Conservation (phyloP, 2,329 filamentous ascomycete genomes). For the Hymenoscyphus albidus region DNA sequence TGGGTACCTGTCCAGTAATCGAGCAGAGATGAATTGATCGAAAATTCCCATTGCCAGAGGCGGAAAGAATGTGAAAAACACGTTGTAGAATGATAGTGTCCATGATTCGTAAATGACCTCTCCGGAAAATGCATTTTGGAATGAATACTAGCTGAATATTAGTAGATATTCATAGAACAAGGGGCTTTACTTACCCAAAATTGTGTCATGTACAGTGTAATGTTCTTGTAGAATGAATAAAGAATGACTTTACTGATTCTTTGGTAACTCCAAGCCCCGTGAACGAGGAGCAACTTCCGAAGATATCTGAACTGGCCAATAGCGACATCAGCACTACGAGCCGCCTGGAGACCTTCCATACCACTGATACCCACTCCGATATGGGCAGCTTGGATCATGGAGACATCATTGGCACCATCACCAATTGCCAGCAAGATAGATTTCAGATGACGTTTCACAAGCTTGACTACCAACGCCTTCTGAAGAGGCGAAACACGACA, state of each 20-base stretch:
- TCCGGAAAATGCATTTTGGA: conserved; percentile 97
- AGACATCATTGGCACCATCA: conserved; percentile 98
- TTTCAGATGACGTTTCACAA: conserved; percentile 89
- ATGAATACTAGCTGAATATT: conserved; percentile 65
- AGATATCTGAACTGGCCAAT: conserved; percentile 96
- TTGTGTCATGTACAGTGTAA: conserved; percentile 96
- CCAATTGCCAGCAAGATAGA: conserved; percentile 92
- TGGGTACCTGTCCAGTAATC: conserved; percentile 89
- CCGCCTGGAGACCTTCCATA: conserved; percentile 93
- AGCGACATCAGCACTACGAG: conserved; percentile 89
- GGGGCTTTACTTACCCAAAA: conserved; percentile 72
- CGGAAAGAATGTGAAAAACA: conserved; percentile 92
- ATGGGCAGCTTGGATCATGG: conserved; percentile 98
- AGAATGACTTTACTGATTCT: conserved; percentile 94
- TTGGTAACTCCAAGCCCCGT: conserved; percentile 97
- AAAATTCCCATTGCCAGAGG: conserved; percentile 94
- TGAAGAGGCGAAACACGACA: conserved; percentile 95
- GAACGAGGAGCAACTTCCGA: conserved; percentile 88
- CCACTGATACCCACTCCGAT: conserved; percentile 97
- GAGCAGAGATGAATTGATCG: conserved; percentile 94
- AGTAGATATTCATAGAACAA: conserved; percentile 28
- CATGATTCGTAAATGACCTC: conserved; percentile 99
- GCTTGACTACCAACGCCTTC: conserved; percentile 95
- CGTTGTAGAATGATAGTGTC: conserved; percentile 99
- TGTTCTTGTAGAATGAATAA: conserved; percentile 99